Conservation (phyloP, 176 grass and related monocot genomes). For the Musa troglodytarum region DNA sequence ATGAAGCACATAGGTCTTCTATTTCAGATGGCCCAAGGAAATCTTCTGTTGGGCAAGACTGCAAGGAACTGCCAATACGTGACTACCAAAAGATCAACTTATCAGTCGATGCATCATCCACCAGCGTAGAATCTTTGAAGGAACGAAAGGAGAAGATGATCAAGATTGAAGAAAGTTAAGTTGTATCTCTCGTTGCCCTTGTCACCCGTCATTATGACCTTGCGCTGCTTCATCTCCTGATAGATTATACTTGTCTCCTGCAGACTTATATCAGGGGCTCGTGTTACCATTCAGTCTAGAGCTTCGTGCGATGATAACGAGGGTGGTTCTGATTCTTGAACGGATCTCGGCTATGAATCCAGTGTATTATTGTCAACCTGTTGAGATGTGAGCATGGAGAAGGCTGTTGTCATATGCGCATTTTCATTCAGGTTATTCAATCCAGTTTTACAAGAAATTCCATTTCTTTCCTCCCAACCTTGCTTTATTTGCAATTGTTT, state of each 20-base stretch:
- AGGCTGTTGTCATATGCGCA: background rate
- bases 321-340: conserved; percentile 3
- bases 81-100: background rate
- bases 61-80: background rate
- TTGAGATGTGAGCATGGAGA: background rate
- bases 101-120: background rate
- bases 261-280: conserved; percentile 16
- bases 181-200: background rate
- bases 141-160: conserved; percentile 8
- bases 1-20: background rate
- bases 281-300: conserved; percentile 10
- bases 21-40: conserved; percentile 17
- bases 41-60: conserved; percentile 5
- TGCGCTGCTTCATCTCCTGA: conserved; percentile 23
- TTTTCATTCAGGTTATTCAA: background rate
- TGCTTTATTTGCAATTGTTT: background rate
- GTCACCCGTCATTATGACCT: too few relatives aligned
- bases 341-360: background rate
- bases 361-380: background rate
- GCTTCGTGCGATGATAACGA: background rate
- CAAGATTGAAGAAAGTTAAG: conserved; percentile 16
- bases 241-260: background rate
- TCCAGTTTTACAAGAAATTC: background rate
- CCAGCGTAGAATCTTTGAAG: background rate
- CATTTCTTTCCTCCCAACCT: background rate